These are phyloP conservation scores for Taphrina pruni DNA, from an alignment of 1,139 yeast genomes.

Conservation along the genomic window DNA sequence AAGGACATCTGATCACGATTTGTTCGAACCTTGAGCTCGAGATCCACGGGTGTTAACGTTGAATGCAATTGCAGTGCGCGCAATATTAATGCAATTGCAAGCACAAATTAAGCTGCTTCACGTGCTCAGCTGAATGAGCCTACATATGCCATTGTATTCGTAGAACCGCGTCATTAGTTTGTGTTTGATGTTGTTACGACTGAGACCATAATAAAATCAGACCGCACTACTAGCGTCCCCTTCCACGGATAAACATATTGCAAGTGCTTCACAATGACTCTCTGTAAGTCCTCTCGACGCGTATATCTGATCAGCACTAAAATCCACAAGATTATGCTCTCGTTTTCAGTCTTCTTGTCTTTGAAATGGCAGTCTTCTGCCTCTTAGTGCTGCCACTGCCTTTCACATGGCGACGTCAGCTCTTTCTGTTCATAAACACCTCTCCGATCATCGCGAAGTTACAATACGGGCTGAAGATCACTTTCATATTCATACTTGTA, in stretches of 20 bases:
- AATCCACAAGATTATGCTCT: slow-evolving; percentile 60
- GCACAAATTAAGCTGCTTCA: not conserved
- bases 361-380: slow-evolving; percentile 82
- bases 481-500: slow-evolving; percentile 80
- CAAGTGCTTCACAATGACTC: not conserved
- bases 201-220: not conserved
- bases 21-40: too few relatives aligned
- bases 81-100: too few relatives aligned
- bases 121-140: not conserved
- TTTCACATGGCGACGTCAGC: slow-evolving; percentile 68
- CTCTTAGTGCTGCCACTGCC: slow-evolving; percentile 87
- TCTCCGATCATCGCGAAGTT: slow-evolving; percentile 76
- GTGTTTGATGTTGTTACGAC: not conserved
- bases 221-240: not conserved
- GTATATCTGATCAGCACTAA: not conserved
- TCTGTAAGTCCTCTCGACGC: not conserved
- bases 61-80: too few relatives aligned
- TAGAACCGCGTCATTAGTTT: not conserved
- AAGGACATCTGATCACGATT: too few relatives aligned
- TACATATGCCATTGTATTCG: not conserved
- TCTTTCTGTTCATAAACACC: slow-evolving; percentile 66
- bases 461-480: slow-evolving; percentile 70
- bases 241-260: too few relatives aligned
- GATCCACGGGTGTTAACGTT: too few relatives aligned
- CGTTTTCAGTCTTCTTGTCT: slow-evolving; percentile 72